Evolutionary conservation across 257 asterid genomes (phyloP).

Genomic region (Capsicum rhomboideum): DNA sequence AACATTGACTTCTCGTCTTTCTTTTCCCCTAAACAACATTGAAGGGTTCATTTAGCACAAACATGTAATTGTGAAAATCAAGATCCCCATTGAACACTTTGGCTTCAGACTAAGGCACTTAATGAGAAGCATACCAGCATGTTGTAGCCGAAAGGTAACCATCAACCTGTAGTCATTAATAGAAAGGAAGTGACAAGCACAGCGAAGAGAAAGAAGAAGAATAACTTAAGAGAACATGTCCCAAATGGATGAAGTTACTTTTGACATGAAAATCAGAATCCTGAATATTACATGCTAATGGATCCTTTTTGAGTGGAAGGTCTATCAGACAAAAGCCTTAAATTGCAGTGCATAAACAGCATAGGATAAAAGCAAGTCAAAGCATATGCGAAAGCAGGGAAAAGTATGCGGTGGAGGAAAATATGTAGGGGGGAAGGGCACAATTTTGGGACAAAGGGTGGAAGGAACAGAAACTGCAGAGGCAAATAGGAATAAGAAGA

Average conservation of each 20-base stretch:
- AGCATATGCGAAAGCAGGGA: not conserved
- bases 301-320: not conserved
- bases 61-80: not conserved
- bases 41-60: not conserved
- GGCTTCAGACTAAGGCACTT: not conserved
- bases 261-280: not conserved
- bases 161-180: not conserved
- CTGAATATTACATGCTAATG: not conserved
- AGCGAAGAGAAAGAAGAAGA: not conserved
- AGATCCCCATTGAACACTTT: not conserved
- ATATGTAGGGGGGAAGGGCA: not conserved
- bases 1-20: not conserved
- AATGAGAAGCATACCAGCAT: not conserved
- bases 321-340: not conserved
- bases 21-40: not conserved
- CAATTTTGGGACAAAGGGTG: not conserved
- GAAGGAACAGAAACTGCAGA: not conserved
- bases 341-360: not conserved
- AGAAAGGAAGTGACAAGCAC: not conserved
- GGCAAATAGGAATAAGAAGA: not conserved
- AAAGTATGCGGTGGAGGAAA: not conserved
- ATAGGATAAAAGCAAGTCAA: not conserved
- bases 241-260: not conserved
- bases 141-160: not conserved
- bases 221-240: not conserved